Evolutionary conservation across 768 basidiomycete genomes (phyloP).

Genomic region (Suillus luteus): DNA sequence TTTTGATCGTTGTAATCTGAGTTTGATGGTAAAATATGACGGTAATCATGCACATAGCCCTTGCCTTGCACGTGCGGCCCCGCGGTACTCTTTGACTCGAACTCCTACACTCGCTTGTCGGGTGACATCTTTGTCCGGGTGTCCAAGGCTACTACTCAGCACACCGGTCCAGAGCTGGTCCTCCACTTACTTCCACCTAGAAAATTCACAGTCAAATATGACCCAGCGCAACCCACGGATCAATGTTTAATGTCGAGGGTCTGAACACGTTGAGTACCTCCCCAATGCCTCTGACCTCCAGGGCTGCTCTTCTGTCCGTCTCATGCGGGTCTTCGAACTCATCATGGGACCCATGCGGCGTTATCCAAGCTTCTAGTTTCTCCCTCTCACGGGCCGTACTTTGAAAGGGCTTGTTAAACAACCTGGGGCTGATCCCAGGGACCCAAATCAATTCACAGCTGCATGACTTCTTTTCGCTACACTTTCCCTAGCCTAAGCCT

Average conservation of each 20-base stretch:
- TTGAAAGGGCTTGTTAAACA: neutral
- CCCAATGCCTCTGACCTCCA: neutral
- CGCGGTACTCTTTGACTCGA: constrained; percentile 10
- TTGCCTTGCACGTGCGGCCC: constrained; percentile 3
- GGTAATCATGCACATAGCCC: neutral
- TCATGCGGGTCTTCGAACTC: neutral
- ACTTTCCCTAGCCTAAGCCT: neutral
- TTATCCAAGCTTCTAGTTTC: neutral
- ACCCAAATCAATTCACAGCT: neutral
- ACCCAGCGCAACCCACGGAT: neutral
- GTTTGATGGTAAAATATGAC: constrained; percentile 8
- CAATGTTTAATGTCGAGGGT: neutral
- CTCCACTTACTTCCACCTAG: too few species aligned
- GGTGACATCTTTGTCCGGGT: neutral
- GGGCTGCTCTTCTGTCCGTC: neutral
- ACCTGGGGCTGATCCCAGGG: neutral
- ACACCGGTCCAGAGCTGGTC: neutral
- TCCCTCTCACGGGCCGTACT: neutral
- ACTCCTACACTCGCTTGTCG: neutral
- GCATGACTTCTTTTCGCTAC: neutral
- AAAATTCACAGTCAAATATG: neutral
- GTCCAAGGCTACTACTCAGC: neutral
- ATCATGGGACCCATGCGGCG: neutral
- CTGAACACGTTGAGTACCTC: neutral
- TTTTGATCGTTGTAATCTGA: constrained; percentile 9